Base-by-base conservation (phyloP, 2,329 filamentous ascomycete species). In the Dothistroma pini region DNA sequence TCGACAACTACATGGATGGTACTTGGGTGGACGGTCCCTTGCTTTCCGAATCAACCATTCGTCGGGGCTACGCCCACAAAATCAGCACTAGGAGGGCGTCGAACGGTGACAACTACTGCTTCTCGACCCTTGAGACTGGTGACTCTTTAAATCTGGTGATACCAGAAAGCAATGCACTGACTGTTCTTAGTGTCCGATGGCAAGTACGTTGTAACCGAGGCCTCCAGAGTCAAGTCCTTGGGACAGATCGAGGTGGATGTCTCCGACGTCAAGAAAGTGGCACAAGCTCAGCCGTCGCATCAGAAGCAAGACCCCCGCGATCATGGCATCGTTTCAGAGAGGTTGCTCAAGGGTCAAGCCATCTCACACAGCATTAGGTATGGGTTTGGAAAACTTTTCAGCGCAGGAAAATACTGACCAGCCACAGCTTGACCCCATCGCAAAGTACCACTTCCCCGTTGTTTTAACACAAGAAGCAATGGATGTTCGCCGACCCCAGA, bases 361-460 rank as follows among this genome's bases (percentile, higher is more conserved):
- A 12, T 68, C 4, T 62, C 64, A 3, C 67, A 69, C 44, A 61
- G 58, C 53, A 57, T 63, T 12, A 44, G 52, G 62, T 59, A 55
- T n/a, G 38, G 19, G 8, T 25, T 32, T 11, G 50, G 10, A 2
- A 29, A 6, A 29, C 25, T 2, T 29, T 29, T 3, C 25, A 29
- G 3, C 2, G 25, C 25, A 29, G 2, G 25, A 29, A 29, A 29
- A 6, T 6, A 29, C 25, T 29, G 25, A 29, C 25, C 25, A 29
- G 25, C 25, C 25, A 29, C 25, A 29, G 25, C 25, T 29, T 29
- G 3, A 29, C 25, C 3, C 25, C 25, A 29, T 29, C 25, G 25
- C 2, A 29, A 29, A 6, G 6, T 6, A 29, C 25, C 25, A 29
- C 25, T 29, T 29, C 25, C 25, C 25, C 25, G 25, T 29, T 29